Conservation (phyloP, 2,329 filamentous ascomycete species). For the Thelonectria olida region DNA sequence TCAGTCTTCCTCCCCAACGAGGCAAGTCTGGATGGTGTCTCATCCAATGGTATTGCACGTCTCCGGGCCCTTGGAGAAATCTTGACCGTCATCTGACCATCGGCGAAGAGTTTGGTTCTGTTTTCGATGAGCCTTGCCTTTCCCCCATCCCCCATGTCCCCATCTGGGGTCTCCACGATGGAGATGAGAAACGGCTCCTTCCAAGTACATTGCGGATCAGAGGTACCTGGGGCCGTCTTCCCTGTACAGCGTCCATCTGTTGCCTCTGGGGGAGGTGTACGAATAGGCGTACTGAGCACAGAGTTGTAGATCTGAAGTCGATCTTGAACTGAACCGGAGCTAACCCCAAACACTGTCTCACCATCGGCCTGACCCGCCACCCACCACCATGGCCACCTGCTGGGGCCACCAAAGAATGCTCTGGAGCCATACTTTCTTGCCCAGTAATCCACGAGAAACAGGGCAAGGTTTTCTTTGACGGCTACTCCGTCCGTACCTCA, state of each 20-base stretch:
- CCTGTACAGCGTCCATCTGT: conserved; percentile 3
- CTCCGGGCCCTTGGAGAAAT: conserved; percentile 15
- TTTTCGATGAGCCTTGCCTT: conserved; percentile 12
- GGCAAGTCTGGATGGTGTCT: conserved; percentile 1
- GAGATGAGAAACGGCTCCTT: conserved; percentile 4
- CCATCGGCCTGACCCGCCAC: conserved; percentile 28
- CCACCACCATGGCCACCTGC: conserved; percentile 6
- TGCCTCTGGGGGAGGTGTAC: conserved; percentile 5
- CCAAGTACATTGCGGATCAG: conserved; percentile 16
- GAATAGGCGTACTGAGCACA: conserved; percentile 12
- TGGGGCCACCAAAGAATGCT: neutral
- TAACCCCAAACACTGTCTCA: conserved; percentile 27
- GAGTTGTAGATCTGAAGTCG: conserved; percentile 25
- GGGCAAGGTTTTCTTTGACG: neutral
- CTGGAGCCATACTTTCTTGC: neutral
- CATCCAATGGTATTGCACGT: conserved; percentile 18
- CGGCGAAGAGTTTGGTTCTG: conserved; percentile 14
- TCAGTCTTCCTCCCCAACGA: conserved; percentile 6
- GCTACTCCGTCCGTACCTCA: neutral
- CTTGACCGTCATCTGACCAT: conserved; percentile 27
- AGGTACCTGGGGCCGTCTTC: conserved; percentile 19
- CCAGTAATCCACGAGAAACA: neutral
- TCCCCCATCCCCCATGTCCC: conserved; percentile 3
- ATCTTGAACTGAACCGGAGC: conserved; percentile 27
- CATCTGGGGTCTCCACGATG: conserved; percentile 17